Conservation (phyloP, 1,284 basidiomycete genomes). For the Trametes hirsuta region DNA sequence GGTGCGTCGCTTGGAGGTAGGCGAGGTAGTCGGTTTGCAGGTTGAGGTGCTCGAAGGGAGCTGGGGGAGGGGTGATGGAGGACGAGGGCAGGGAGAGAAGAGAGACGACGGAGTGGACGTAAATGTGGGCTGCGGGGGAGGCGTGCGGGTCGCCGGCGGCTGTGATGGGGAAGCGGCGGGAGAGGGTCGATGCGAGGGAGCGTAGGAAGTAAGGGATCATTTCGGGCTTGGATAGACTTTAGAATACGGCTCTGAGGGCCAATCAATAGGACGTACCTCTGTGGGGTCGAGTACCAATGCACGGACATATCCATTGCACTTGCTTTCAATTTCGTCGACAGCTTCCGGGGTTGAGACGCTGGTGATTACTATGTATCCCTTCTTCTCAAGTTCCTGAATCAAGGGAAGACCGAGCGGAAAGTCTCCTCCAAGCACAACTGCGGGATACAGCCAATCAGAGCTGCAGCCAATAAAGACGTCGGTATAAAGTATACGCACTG, state of each 20-base stretch:
- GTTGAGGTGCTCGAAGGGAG: conserved; percentile 74
- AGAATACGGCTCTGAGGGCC: conserved; percentile 4
- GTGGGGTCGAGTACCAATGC: conserved; percentile 78
- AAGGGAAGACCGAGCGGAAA: conserved; percentile 68
- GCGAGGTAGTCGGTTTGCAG: conserved; percentile 64
- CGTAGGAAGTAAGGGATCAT: conserved; percentile 76
- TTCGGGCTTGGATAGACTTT: conserved; percentile 51
- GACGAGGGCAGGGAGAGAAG: conserved; percentile 61
- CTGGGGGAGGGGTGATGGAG: conserved; percentile 40
- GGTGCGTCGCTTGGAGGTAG: conserved; percentile 71
- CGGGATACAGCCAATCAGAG: neutral
- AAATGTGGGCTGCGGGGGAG: conserved; percentile 60
- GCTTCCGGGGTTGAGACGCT: conserved; percentile 71
- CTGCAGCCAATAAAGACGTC: neutral
- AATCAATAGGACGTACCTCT: conserved; percentile 50
- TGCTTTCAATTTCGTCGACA: conserved; percentile 62
- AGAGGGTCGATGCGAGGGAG: conserved; percentile 75
- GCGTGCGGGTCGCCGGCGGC: conserved; percentile 78
- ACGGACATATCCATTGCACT: conserved; percentile 72
- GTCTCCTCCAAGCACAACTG: conserved; percentile 83
- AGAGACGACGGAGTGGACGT: conserved; percentile 73
- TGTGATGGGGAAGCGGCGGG: conserved; percentile 79
- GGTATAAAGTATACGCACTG: conserved; percentile 49
- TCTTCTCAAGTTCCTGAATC: conserved; percentile 70
- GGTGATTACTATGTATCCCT: conserved; percentile 80